Percentiles rank a stretch among this genome's conserved stretches.
Evolutionary conservation across 305 asterid genomes (phyloP).

Genomic region (Fraxinus paxiana): DNA sequence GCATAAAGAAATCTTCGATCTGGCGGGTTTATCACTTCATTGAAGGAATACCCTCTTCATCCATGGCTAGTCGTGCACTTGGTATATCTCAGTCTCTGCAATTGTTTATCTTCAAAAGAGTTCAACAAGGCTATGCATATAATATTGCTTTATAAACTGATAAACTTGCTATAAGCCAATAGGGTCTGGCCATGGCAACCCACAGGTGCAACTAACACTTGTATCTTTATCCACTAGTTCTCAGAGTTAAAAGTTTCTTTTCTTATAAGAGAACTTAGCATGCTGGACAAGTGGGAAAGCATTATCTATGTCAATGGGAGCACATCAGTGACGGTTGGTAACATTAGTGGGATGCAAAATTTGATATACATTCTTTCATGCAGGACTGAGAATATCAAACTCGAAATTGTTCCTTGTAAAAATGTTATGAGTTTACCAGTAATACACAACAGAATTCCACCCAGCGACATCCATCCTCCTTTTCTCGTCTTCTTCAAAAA

Average conservation of each 20-base stretch:
- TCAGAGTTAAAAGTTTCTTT: neutral
- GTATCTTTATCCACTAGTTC: neutral
- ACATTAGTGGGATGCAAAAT: neutral
- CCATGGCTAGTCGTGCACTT: neutral
- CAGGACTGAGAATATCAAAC: neutral
- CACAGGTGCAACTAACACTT: neutral
- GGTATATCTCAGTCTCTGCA: neutral
- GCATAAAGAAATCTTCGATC: neutral
- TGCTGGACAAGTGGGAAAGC: neutral
- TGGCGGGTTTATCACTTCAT: neutral
- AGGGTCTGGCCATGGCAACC: neutral
- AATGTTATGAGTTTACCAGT: slow-evolving; percentile 51
- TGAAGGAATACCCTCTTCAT: neutral
- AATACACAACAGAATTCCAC: slow-evolving; percentile 90
- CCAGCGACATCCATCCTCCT: slow-evolving; percentile 97
- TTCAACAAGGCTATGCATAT: neutral
- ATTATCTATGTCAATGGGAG: neutral
- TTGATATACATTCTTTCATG: neutral
- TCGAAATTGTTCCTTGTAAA: neutral
- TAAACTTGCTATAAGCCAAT: neutral
- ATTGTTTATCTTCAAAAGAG: neutral
- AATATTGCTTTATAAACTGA: neutral
- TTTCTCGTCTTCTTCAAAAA: slow-evolving; percentile 85
- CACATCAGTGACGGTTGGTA: neutral
- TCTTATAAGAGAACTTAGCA: neutral